Percentiles rank a stretch among this genome's conserved stretches.
These are phyloP conservation scores for Trametes cubensis DNA, from an alignment of 768 basidiomycete species.

Conservation along the genomic window DNA sequence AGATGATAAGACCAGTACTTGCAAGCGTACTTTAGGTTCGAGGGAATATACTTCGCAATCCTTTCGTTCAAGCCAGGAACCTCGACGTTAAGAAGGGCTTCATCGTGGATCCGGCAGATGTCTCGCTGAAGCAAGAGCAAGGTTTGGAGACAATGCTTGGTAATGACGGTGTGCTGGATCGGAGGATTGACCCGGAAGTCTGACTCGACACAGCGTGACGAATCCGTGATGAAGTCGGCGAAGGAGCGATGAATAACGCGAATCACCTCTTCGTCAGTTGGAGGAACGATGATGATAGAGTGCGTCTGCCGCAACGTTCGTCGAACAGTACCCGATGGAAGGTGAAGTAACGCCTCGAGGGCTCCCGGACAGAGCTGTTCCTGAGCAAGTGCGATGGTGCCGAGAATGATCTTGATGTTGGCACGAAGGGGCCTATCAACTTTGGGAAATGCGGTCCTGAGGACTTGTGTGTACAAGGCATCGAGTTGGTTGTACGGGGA, in stretches of 20 bases:
- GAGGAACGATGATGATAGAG: conserved; percentile 24
- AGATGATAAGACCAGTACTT: conserved; percentile 22
- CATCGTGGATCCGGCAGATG: conserved; percentile 6
- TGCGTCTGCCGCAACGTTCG: conserved; percentile 20
- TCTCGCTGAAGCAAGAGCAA: conserved; percentile 1
- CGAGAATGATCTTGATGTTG: neutral
- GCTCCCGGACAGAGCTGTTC: neutral
- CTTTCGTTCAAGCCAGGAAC: neutral
- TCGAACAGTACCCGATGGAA: neutral
- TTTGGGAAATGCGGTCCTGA: neutral
- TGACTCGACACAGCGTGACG: conserved; percentile 18
- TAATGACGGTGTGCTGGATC: conserved; percentile 1
- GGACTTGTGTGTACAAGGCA: conserved; percentile 16
- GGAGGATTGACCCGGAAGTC: conserved; percentile 12
- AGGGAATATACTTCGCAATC: conserved; percentile 16
- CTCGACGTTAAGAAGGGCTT: conserved; percentile 8
- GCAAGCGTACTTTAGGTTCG: conserved; percentile 28
- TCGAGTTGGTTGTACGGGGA: conserved; percentile 20
- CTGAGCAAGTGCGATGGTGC: neutral
- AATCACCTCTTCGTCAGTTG: conserved; percentile 13
- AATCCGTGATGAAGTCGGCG: conserved; percentile 26
- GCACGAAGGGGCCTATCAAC: neutral
- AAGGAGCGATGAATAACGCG: conserved; percentile 28
- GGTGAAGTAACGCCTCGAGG: neutral
- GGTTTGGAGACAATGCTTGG: conserved; percentile 1